These are phyloP conservation scores for Termitomyces sp. DNA, from an alignment of 1,284 basidiomycete species.

Conservation along the genomic window DNA sequence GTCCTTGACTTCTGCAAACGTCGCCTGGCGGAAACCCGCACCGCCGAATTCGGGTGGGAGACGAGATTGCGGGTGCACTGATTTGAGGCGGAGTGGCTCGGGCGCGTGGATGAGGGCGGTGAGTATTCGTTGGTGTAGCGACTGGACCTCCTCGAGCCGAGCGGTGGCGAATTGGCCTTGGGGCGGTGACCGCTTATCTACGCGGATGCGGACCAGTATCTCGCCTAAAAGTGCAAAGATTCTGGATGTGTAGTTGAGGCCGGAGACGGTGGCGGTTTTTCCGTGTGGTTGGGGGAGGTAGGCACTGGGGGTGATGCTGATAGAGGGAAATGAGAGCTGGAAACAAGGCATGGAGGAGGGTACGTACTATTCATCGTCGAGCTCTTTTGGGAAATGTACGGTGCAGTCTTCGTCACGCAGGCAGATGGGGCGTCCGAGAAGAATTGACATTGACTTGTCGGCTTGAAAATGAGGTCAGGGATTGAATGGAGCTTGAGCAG, in stretches of 20 bases:
- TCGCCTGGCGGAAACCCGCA: slow-evolving; percentile 69
- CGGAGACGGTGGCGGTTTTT: slow-evolving; percentile 77
- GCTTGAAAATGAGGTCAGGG: slow-evolving; percentile 37
- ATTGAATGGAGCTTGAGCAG: background rate
- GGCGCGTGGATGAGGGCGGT: slow-evolving; percentile 65
- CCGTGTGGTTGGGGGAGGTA: slow-evolving; percentile 80
- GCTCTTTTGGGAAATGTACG: slow-evolving; percentile 77
- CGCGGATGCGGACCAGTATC: slow-evolving; percentile 77
- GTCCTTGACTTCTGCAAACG: slow-evolving; percentile 81
- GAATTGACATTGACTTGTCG: slow-evolving; percentile 84
- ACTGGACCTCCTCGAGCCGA: slow-evolving; percentile 73
- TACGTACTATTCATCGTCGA: slow-evolving; percentile 82
- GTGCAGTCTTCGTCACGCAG: slow-evolving; percentile 85
- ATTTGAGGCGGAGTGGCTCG: slow-evolving; percentile 65
- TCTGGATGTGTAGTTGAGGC: slow-evolving; percentile 81
- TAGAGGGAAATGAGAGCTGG: slow-evolving; percentile 17
- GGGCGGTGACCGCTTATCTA: slow-evolving; percentile 78
- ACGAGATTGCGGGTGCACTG: slow-evolving; percentile 39
- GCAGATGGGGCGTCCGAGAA: slow-evolving; percentile 75
- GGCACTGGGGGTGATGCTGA: slow-evolving; percentile 72
- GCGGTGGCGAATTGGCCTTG: slow-evolving; percentile 79
- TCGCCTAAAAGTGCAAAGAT: slow-evolving; percentile 81
- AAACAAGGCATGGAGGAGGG: slow-evolving; percentile 12
- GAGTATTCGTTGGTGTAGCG: slow-evolving; percentile 68
- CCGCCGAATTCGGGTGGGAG: slow-evolving; percentile 60